A percentile compares a stretch with the other conserved stretches of the same genome.
These are phyloP conservation scores for Pyronema domesticum DNA, from an alignment of 495 filamentous ascomycete genomes.

Conservation along the genomic window DNA sequence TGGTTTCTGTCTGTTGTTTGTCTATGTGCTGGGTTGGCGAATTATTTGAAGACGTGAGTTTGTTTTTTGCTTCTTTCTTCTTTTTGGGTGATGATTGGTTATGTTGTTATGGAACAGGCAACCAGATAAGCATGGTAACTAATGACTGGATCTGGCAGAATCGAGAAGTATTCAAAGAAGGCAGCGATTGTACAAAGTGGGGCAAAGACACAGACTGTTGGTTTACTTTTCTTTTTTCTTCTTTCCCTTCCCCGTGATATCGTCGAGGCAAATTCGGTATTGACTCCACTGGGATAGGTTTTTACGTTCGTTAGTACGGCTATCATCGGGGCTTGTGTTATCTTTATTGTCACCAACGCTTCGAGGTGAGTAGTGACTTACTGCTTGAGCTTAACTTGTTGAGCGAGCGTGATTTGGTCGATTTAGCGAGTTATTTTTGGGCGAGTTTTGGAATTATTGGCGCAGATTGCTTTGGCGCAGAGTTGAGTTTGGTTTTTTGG, in stretches of 20 bases:
- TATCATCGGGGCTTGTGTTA: constrained; percentile 57
- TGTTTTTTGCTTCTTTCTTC: background rate
- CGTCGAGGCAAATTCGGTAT: background rate
- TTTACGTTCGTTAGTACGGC: constrained; percentile 58
- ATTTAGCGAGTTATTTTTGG: background rate
- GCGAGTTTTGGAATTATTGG: no score
- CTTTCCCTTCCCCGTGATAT: background rate
- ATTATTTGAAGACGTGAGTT: constrained; percentile 45
- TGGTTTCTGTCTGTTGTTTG: constrained; percentile 65
- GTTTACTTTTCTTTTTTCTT: constrained; percentile 19
- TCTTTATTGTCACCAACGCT: constrained; percentile 16
- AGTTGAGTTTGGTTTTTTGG: no score
- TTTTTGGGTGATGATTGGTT: background rate
- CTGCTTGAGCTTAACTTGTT: no score
- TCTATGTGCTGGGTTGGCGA: constrained; percentile 56
- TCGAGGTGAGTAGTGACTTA: background rate
- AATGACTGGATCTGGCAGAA: constrained; percentile 15
- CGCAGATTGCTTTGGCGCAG: no score
- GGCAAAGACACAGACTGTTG: constrained; percentile 73
- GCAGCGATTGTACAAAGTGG: constrained; percentile 79
- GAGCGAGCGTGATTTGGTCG: background rate
- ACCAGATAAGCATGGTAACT: background rate
- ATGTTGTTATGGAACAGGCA: constrained; percentile 24
- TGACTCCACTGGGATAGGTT: constrained; percentile 30
- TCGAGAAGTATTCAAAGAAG: constrained; percentile 63